Percentiles rank a stretch among this genome's conserved stretches.
Conservation (phyloP, 257 asterid species). For the Nicotiana noctiflora region DNA sequence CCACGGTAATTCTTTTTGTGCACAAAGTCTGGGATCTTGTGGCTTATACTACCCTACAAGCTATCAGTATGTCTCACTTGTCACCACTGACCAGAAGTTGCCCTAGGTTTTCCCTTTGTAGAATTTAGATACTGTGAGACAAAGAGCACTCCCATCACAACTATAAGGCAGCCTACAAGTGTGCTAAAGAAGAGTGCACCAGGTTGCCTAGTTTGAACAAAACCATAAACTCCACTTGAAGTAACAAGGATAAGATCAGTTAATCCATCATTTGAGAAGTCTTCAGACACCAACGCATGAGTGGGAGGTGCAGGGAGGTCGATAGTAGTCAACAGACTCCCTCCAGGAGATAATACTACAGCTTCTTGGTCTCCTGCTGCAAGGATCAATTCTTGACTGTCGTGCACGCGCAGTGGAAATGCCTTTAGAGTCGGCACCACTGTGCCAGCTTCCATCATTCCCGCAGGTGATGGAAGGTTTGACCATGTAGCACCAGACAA, state of each 20-base stretch:
- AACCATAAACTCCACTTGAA: slow-evolving; percentile 79
- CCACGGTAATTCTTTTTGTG: not conserved
- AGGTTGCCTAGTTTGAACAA: slow-evolving; percentile 95
- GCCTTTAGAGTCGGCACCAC: slow-evolving; percentile 80
- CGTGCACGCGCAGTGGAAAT: slow-evolving; percentile 65
- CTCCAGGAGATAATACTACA: slow-evolving; percentile 74
- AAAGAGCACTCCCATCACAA: slow-evolving; percentile 88
- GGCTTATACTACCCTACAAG: not conserved
- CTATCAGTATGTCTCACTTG: slow-evolving; percentile 1
- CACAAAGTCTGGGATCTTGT: not conserved
- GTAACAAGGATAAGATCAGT: slow-evolving; percentile 77
- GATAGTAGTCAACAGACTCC: slow-evolving; percentile 48
- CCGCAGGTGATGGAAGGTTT: slow-evolving; percentile 82
- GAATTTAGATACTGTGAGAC: slow-evolving; percentile 77
- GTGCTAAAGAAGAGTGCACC: slow-evolving; percentile 98
- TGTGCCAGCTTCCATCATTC: slow-evolving; percentile 54
- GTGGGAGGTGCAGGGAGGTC: slow-evolving; percentile 93
- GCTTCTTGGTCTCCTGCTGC: slow-evolving; percentile 99
- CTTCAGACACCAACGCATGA: slow-evolving; percentile 64
- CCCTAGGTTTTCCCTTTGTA: slow-evolving; percentile 72
- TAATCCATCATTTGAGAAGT: slow-evolving; percentile 84
- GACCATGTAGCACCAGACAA: slow-evolving; percentile 93
- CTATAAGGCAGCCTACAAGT: slow-evolving; percentile 82
- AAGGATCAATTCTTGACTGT: slow-evolving; percentile 66
- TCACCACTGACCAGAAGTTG: slow-evolving; percentile 47